Percentiles rank a stretch among this genome's conserved stretches.
Evolutionary conservation across 1,139 yeast species (phyloP).

Genomic region (Nakaseomyces uthaithaninus): DNA sequence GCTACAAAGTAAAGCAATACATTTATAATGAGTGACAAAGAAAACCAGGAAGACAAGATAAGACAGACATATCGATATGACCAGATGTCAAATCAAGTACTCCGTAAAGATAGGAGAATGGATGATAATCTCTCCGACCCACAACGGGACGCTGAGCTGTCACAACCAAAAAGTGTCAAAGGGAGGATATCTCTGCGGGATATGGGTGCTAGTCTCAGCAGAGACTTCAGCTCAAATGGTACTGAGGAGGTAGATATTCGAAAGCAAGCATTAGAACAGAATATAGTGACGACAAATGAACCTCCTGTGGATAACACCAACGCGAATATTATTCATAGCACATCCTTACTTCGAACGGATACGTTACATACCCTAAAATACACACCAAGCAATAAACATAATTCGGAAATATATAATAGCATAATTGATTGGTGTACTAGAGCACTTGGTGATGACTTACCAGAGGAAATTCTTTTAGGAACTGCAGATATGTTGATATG

Average conservation of each 20-base stretch:
- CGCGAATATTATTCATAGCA: slow-evolving; percentile 8
- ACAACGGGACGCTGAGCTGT: slow-evolving; percentile 40
- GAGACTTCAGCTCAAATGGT: slow-evolving; percentile 12
- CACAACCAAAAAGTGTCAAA: slow-evolving; percentile 61
- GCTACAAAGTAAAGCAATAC: too few relatives aligned
- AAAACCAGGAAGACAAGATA: slow-evolving; percentile 17
- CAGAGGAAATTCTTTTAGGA: slow-evolving; percentile 46
- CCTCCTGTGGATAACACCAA: neutral
- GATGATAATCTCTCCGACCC: slow-evolving; percentile 35
- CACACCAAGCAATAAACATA: slow-evolving; percentile 43
- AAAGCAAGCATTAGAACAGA: slow-evolving; percentile 14
- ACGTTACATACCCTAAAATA: slow-evolving; percentile 39
- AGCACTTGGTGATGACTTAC: slow-evolving; percentile 45
- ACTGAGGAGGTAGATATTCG: slow-evolving; percentile 15
- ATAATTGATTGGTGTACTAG: slow-evolving; percentile 44
- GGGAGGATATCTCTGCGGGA: slow-evolving; percentile 59
- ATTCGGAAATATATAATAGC: slow-evolving; percentile 38
- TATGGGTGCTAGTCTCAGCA: slow-evolving; percentile 52
- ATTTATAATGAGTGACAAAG: slow-evolving; percentile 3
- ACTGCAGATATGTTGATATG: slow-evolving; percentile 62
- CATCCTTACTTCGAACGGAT: slow-evolving; percentile 32
- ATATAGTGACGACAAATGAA: neutral
- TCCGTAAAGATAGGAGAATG: slow-evolving; percentile 48
- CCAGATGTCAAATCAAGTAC: slow-evolving; percentile 71
- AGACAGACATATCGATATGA: slow-evolving; percentile 43